Base-by-base conservation (phyloP, 2,329 filamentous ascomycete species). In the Colletotrichum coccodes region DNA sequence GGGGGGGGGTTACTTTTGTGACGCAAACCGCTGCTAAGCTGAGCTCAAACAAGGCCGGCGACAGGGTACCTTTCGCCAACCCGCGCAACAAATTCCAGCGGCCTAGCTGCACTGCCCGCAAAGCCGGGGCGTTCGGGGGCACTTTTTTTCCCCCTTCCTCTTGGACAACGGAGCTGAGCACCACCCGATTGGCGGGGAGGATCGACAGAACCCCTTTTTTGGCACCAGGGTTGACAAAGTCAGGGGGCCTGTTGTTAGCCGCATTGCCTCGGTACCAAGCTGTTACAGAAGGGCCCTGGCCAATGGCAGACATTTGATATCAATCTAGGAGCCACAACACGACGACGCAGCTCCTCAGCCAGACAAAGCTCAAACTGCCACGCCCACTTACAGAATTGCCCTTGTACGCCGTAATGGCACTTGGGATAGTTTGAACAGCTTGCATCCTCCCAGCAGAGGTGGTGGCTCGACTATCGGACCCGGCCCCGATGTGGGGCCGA, bases 11-110 rank as follows among this genome's bases (percentile, higher is more conserved):
- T 64, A 57, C 56, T 69, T 66, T 60, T 60, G 66, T 60, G 61
- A 54, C 50, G 66, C 54, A 66, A 60, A 52, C 54, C 52, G n/a
- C n/a, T 50, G 64, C 60, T 62, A 58, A 64, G 60, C 59, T 58
- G 38, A 63, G 54, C 62, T 63, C 49, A 58, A 61, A 54, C 61
- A 60, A 36, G 47, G 23, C n/a, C n/a, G 30, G 34, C 23, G 28
- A 8, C 23, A 28, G 30, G 50, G 58, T 28, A 28, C 64, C 52
- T 30, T 21, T 42, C 42, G 18, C 8, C n/a, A n/a, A 26, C 44
- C 44, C 44, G 23, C 32, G 38, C 14, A 30, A 12, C 26, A 28
- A 11, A 12, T 38, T 14, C 21, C 7, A 32, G 36, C n/a, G 30
- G 42, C 42, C n/a, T 49, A 40, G 44, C 57, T 38, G 44, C 57